Conservation (phyloP, 2,329 filamentous ascomycete genomes). For the Hymenoscyphus repandus region DNA sequence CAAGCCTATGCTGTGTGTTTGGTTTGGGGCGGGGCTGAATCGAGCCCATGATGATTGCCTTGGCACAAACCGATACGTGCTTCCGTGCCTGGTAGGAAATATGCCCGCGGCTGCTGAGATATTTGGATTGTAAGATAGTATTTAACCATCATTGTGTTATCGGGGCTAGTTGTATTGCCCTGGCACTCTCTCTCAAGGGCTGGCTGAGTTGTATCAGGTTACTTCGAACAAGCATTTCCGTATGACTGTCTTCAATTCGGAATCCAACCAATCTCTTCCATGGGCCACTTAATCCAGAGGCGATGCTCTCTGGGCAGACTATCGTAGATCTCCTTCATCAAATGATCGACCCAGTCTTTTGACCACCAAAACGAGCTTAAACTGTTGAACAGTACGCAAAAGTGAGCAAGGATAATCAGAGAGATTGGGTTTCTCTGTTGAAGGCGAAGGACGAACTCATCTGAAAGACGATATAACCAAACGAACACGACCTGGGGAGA, state of each 20-base stretch:
- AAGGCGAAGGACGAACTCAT: slow-evolving; percentile 27
- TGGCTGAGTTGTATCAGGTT: too few relatives aligned
- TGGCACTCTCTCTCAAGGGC: too few relatives aligned
- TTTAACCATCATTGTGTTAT: too few relatives aligned
- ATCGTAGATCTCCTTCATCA: slow-evolving; percentile 30
- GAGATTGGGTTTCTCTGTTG: slow-evolving; percentile 16
- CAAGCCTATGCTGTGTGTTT: too few relatives aligned
- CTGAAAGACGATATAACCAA: slow-evolving; percentile 13
- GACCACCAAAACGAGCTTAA: slow-evolving; percentile 34
- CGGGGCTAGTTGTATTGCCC: too few relatives aligned
- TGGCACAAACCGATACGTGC: too few relatives aligned
- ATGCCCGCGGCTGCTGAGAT: too few relatives aligned
- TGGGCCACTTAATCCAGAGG: slow-evolving; percentile 31
- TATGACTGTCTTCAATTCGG: background rate
- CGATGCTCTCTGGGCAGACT: slow-evolving; percentile 31
- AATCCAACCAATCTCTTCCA: slow-evolving; percentile 21
- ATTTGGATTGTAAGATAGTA: too few relatives aligned
- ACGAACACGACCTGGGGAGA: slow-evolving; percentile 12
- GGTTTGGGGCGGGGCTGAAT: too few relatives aligned
- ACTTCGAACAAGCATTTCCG: too few relatives aligned
- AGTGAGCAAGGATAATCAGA: slow-evolving; percentile 29
- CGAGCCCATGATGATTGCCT: too few relatives aligned
- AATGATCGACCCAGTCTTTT: slow-evolving; percentile 32
- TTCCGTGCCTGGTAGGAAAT: too few relatives aligned
- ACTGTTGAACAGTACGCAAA: slow-evolving; percentile 31